A percentile compares a stretch with the other conserved stretches of the same genome.
Evolutionary conservation across 768 basidiomycete genomes (phyloP).

Genomic region (Punctularia strigosozonata): DNA sequence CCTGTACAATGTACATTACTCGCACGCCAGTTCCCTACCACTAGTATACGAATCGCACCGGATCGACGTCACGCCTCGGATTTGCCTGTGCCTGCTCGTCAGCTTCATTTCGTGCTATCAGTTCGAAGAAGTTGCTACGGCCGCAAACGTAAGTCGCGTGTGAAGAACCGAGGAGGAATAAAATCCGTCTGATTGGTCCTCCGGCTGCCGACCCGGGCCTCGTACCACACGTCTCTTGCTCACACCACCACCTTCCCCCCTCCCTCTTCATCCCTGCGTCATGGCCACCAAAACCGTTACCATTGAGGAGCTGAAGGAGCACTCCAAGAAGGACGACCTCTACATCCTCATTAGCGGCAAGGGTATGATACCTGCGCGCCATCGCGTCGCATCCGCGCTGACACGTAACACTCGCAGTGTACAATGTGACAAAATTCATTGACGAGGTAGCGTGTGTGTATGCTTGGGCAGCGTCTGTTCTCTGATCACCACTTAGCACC

Average conservation of each 20-base stretch:
- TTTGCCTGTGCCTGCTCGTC: too few relatives aligned
- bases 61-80: too few relatives aligned
- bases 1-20: too few relatives aligned
- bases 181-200: too few relatives aligned
- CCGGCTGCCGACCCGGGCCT: too few relatives aligned
- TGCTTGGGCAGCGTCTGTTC: neutral
- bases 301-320: slow-evolving; percentile 65
- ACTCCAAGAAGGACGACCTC: slow-evolving; percentile 64
- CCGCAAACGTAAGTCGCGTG: too few relatives aligned
- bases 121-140: too few relatives aligned
- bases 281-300: slow-evolving; percentile 43
- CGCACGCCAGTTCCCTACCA: too few relatives aligned
- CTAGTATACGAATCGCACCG: too few relatives aligned
- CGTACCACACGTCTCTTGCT: slow-evolving; percentile 6
- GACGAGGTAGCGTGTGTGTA: slow-evolving; percentile 83
- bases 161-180: too few relatives aligned
- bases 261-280: slow-evolving; percentile 6
- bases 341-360: slow-evolving; percentile 81
- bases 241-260: slow-evolving; percentile 9
- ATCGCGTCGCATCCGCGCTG: slow-evolving; percentile 3
- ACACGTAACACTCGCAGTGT: slow-evolving; percentile 41
- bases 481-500: slow-evolving; percentile 45
- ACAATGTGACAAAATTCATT: slow-evolving; percentile 87
- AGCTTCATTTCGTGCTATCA: too few relatives aligned
- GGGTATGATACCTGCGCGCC: slow-evolving; percentile 31